Evolutionary conservation across 2,329 filamentous ascomycete genomes (phyloP).

Genomic region (Lecanicillium sp.): DNA sequence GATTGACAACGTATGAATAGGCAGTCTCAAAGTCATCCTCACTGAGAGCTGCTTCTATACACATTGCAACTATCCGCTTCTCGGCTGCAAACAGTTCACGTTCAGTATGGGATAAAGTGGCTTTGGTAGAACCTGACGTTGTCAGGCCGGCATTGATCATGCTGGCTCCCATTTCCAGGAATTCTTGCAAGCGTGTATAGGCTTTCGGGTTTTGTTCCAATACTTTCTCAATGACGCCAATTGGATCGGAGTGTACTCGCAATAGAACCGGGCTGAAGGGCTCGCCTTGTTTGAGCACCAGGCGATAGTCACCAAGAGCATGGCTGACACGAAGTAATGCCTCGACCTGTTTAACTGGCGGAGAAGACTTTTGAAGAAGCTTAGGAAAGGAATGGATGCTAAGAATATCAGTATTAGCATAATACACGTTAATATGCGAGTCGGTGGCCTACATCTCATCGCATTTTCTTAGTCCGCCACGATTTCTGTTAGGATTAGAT

Average conservation of each 20-base stretch:
- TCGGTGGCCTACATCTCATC: constrained; percentile 70
- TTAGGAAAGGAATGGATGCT: constrained; percentile 60
- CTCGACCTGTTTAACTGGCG: constrained; percentile 49
- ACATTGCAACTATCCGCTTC: constrained; percentile 70
- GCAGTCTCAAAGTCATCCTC: constrained; percentile 83
- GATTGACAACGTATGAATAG: constrained; percentile 74
- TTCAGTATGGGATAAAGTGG: background rate
- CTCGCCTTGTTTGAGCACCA: constrained; percentile 73
- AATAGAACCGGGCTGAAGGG: constrained; percentile 74
- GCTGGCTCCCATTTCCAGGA: constrained; percentile 62
- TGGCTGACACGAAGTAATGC: constrained; percentile 68
- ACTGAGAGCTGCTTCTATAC: constrained; percentile 66
- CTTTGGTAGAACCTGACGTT: background rate
- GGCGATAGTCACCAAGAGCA: constrained; percentile 66
- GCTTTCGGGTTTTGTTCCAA: constrained; percentile 69
- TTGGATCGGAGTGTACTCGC: constrained; percentile 68
- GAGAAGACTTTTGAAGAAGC: constrained; percentile 46
- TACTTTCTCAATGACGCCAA: constrained; percentile 66
- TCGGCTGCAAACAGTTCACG: constrained; percentile 41
- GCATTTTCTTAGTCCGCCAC: constrained; percentile 72
- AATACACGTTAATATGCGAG: too few species aligned
- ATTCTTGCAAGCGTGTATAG: constrained; percentile 69
- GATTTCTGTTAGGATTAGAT: constrained; percentile 70
- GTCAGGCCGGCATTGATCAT: constrained; percentile 56
- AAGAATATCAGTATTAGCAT: constrained; percentile 20